A percentile compares a stretch with the other conserved stretches of the same genome.
Conservation (phyloP, 2,329 filamentous ascomycete genomes). For the Colletotrichum sp. region DNA sequence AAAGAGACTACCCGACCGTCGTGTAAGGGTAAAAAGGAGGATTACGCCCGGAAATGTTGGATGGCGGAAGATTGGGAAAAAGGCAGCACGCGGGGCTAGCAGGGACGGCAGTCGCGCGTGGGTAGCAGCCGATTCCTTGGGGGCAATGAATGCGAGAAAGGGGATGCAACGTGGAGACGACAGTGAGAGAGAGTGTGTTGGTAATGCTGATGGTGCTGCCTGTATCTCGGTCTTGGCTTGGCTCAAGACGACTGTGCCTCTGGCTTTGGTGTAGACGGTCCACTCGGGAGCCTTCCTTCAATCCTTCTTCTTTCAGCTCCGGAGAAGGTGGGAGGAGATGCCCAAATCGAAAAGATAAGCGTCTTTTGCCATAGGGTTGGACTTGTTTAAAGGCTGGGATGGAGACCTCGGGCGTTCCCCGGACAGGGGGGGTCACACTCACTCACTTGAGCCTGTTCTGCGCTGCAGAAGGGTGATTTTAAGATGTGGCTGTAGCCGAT, state of each 20-base stretch:
- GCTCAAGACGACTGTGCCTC: neutral
- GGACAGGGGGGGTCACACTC: neutral
- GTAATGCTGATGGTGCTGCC: neutral
- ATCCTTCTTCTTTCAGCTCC: neutral
- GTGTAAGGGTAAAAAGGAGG: neutral
- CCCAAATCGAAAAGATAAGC: neutral
- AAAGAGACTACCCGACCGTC: neutral
- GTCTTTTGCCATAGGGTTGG: neutral
- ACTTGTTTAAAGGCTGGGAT: neutral
- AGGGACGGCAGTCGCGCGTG: constrained; percentile 6
- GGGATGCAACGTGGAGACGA: constrained; percentile 18
- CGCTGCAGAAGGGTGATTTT: neutral
- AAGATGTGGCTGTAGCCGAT: constrained; percentile 17
- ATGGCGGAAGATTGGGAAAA: neutral
- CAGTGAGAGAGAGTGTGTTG: neutral
- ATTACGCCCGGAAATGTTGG: neutral
- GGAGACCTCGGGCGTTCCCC: constrained; percentile 15
- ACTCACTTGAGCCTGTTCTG: neutral
- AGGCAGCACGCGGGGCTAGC: neutral
- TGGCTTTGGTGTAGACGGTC: neutral
- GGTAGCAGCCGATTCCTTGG: neutral
- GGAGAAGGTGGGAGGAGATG: neutral
- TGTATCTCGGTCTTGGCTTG: neutral
- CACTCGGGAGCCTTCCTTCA: neutral
- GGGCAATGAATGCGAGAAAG: constrained; percentile 13